A percentile compares a stretch with the other conserved stretches of the same genome.
These are phyloP conservation scores for Fusarium camptoceras DNA, from an alignment of 2,329 filamentous ascomycete genomes.

Conservation along the genomic window DNA sequence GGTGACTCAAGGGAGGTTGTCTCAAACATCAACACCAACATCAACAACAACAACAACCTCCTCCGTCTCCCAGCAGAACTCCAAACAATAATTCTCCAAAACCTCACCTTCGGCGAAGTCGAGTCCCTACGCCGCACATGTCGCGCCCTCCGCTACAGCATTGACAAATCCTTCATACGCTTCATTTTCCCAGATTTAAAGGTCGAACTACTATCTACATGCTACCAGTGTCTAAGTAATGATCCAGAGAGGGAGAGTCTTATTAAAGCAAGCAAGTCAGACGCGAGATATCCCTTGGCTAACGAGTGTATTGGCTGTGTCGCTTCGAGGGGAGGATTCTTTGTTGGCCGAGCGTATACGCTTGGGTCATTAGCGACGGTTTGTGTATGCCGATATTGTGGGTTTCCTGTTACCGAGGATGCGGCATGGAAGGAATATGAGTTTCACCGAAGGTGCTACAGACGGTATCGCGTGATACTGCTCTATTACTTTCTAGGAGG, in stretches of 20 bases:
- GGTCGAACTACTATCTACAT: constrained; percentile 53
- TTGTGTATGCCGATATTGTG: constrained; percentile 60
- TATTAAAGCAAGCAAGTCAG: constrained; percentile 48
- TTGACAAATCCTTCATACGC: constrained; percentile 52
- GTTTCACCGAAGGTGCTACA: constrained; percentile 57
- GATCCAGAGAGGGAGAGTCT: constrained; percentile 49
- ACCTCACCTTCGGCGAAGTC: constrained; percentile 58
- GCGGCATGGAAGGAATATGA: constrained; percentile 52
- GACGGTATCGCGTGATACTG: constrained; percentile 53
- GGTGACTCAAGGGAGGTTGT: accelerated
- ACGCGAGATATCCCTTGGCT: constrained; percentile 53
- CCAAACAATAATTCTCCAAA: constrained; percentile 55
- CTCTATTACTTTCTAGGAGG: constrained; percentile 55
- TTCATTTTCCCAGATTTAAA: constrained; percentile 52
- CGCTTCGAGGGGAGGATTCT: constrained; percentile 50
- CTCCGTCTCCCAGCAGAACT: constrained; percentile 57
- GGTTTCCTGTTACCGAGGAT: constrained; percentile 51
- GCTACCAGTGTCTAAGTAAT: constrained; percentile 54
- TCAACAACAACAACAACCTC: constrained; percentile 44
- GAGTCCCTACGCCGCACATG: constrained; percentile 57
- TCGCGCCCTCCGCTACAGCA: constrained; percentile 51
- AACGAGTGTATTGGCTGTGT: constrained; percentile 57
- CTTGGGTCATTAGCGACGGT: constrained; percentile 52
- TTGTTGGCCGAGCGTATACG: constrained; percentile 53
- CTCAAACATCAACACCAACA: background rate